These are phyloP conservation scores for Paraconiothyrium sp. DNA, from an alignment of 2,329 filamentous ascomycete species.

Conservation along the genomic window DNA sequence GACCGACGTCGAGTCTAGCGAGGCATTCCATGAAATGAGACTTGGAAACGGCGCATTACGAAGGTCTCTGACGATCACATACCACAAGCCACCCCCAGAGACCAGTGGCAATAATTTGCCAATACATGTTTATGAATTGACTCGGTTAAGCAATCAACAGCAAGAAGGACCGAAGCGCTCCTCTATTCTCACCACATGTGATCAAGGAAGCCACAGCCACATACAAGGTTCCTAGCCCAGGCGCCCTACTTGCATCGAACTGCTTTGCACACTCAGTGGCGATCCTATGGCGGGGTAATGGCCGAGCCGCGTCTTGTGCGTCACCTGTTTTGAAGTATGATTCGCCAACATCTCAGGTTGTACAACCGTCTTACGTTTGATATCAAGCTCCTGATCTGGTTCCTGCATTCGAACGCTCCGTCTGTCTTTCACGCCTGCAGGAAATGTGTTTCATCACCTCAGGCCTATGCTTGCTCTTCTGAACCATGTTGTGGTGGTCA, in stretches of 20 bases:
- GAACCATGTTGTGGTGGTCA: neutral
- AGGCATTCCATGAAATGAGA: neutral
- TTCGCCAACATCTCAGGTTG: neutral
- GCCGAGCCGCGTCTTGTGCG: neutral
- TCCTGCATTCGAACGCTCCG: neutral
- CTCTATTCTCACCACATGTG: neutral
- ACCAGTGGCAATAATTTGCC: neutral
- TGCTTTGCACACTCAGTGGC: neutral
- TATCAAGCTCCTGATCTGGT: neutral
- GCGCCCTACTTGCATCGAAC: neutral
- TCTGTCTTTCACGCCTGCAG: neutral
- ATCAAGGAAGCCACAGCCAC: neutral
- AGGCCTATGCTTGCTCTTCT: neutral
- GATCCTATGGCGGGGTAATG: neutral
- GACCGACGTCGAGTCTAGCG: neutral
- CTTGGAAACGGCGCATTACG: neutral
- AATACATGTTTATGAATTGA: neutral
- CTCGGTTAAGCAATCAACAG: too few relatives aligned
- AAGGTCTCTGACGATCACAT: neutral
- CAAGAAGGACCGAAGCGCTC: neutral
- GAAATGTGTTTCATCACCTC: neutral
- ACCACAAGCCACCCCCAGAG: neutral
- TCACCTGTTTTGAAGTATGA: neutral
- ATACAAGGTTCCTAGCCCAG: neutral
- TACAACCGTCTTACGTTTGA: neutral